Percentiles rank a stretch among this genome's conserved stretches.
phyloP scores from a whole-genome alignment of 129 eudicot species.

The Chrysanthemum lavandulifolium region DNA sequence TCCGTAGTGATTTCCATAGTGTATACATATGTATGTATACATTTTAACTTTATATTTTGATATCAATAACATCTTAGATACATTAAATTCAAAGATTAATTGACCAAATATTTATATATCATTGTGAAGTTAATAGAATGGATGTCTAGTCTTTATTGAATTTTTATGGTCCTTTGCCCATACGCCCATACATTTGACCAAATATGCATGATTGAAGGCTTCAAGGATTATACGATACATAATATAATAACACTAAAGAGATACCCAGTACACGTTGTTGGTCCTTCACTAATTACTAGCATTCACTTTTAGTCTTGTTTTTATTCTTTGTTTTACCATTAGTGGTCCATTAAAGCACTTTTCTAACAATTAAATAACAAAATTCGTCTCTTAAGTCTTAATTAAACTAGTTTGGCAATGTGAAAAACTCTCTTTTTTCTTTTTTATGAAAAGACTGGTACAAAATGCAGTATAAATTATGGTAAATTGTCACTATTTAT shows the following conservation, averaged over 20 bases:
- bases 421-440: too few species aligned
- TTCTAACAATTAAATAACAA: background rate
- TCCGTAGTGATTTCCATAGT: too few species aligned
- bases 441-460: too few species aligned
- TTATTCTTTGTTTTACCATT: background rate
- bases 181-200: conserved; percentile 8
- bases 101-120: background rate
- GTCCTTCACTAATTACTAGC: conserved; percentile 16
- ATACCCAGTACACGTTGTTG: background rate
- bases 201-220: conserved; percentile 15
- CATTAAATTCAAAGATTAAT: background rate
- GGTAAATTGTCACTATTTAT: too few species aligned
- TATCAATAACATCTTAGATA: too few species aligned
- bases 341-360: conserved; percentile 13
- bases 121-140: background rate
- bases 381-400: background rate
- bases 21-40: too few species aligned
- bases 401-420: too few species aligned
- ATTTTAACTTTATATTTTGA: too few species aligned
- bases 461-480: too few species aligned
- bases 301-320: conserved; percentile 2
- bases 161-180: conserved; percentile 17
- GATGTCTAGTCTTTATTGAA: background rate
- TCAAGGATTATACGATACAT: conserved; percentile 16
- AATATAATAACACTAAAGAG: conserved; percentile 6